Percentiles rank a stretch among this genome's conserved stretches.
Evolutionary conservation across 1,284 basidiomycete genomes (phyloP).

Genomic region (Irpex sp.): DNA sequence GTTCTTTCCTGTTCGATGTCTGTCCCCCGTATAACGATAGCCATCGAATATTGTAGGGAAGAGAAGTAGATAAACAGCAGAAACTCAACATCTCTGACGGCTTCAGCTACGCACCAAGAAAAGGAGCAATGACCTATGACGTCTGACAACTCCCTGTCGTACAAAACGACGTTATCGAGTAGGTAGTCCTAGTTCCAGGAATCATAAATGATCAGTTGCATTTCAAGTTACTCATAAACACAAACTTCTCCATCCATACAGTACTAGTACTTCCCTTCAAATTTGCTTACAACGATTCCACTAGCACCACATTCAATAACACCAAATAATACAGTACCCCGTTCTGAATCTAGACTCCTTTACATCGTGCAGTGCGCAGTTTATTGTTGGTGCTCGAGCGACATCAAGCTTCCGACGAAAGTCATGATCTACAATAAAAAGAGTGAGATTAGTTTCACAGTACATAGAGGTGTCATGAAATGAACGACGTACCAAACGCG

Average conservation of each 20-base stretch:
- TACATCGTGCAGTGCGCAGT: neutral
- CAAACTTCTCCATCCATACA: neutral
- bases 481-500: conserved; percentile 65
- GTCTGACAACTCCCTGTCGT: no score
- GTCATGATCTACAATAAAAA: conserved; percentile 38
- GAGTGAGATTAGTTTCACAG: neutral
- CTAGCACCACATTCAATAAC: neutral
- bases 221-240: conserved; percentile 4
- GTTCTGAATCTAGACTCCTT: neutral
- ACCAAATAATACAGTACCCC: neutral
- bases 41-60: no score
- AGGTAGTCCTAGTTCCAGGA: no score
- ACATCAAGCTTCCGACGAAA: conserved; percentile 49
- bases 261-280: neutral
- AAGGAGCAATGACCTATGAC: no score
- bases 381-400: conserved; percentile 16
- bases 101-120: no score
- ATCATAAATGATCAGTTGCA: neutral
- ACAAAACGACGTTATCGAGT: no score
- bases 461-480: neutral
- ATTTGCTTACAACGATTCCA: neutral
- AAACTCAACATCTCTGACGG: no score
- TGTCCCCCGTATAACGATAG: no score
- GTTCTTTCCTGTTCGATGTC: neutral
- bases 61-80: no score